Evolutionary conservation across 1,284 basidiomycete species (phyloP), one percentile per base, ranked within the genome.

Genomic region (Veloboletus limbatus): DNA sequence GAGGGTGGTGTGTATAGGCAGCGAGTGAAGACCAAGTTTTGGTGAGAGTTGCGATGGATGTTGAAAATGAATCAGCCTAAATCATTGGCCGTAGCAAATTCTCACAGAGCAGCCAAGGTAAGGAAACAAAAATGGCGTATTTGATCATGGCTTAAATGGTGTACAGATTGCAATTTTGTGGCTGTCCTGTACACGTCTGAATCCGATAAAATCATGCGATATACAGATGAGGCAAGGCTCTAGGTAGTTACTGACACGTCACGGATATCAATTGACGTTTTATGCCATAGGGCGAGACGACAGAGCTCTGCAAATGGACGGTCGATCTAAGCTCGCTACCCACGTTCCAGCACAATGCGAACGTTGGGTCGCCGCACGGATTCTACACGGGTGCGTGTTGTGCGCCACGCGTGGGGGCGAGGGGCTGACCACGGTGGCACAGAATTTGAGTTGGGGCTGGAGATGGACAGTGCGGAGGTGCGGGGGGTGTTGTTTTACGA

Each of bases 231-330:
- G 70, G 77, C 72, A 57, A 55, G 70, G 50, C 51, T 36, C 37
- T n/a, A 26, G 7, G 13, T n/a, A 25, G n/a, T n/a, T 8, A 14
- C 9, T 53, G 53, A 59, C 43, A 54, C 45, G 53, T 49, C 47
- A 38, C 45, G 48, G 38, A 27, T 9, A 32, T 44, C 26, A 22
- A 51, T 14, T 58, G 51, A 58, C 52, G 51, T 53, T 54, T 47
- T 54, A 44, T 54, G 56, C 43, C 40, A 53, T 54, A 76, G 70
- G 85, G 84, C 13, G 85, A 85, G 58, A 82, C 79, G 11, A 70
- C 63, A 40, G 87, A 89, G 59, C 69, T 92, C 43, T 92, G 89
- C 70, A 84, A 87, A 67, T 92, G 89, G 89, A 88, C 83, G 7
- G 88, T 91, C 34, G 85, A 92, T 65, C 72, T 92, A 41, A 78